Evolutionary conservation across 1,284 basidiomycete genomes (phyloP).

Genomic region (Somion occarium): DNA sequence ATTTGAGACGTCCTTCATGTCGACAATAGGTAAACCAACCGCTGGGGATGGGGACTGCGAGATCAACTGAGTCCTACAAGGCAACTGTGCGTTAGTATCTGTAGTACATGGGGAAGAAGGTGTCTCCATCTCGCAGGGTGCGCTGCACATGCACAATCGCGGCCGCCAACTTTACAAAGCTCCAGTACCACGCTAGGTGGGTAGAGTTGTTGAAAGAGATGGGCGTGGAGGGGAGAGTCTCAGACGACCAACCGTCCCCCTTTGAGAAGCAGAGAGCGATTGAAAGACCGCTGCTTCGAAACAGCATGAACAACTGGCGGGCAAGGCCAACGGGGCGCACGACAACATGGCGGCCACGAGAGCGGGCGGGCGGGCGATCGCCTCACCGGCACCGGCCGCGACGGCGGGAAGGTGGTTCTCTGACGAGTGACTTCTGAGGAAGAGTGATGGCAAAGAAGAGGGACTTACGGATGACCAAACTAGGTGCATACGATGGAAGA

Average conservation of each 20-base stretch:
- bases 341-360: conserved; percentile 1
- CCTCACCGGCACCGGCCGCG: background rate
- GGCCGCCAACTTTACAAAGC: background rate
- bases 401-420: background rate
- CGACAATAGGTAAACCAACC: conserved; percentile 29
- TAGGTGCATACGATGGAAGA: background rate
- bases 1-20: conserved; percentile 74
- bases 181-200: background rate
- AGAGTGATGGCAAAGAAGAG: background rate
- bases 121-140: conserved; percentile 10
- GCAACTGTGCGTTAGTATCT: conserved; percentile 20
- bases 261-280: conserved; percentile 28
- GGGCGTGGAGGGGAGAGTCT: conserved; percentile 27
- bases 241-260: conserved; percentile 32
- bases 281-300: conserved; percentile 1
- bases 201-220: background rate
- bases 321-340: background rate
- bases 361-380: background rate
- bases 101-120: conserved; percentile 4
- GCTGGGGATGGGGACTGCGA: conserved; percentile 33
- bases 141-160: conserved; percentile 8
- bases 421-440: background rate
- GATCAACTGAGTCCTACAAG: conserved; percentile 41
- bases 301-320: background rate
- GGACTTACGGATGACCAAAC: background rate